Evolutionary conservation across 1,284 basidiomycete genomes (phyloP).

Genomic region (Marasmius sp.): DNA sequence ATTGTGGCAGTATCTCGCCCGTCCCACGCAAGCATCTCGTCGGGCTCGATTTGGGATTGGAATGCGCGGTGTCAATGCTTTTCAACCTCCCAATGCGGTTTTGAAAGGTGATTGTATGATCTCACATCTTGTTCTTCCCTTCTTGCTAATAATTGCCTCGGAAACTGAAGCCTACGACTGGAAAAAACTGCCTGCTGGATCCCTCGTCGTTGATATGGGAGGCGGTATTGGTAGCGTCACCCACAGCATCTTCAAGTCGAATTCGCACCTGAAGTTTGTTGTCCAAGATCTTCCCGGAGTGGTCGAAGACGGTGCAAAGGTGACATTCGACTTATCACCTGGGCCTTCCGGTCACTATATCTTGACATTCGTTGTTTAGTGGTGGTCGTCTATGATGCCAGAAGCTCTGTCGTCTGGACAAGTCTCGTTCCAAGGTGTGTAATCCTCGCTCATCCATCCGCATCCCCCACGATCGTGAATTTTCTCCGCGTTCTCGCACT

Average conservation of each 20-base stretch:
- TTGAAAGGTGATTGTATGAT: slow-evolving; percentile 24
- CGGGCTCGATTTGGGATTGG: slow-evolving; percentile 31
- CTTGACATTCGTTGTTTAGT: slow-evolving; percentile 16
- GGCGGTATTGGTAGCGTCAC: slow-evolving; percentile 38
- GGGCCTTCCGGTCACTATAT: neutral
- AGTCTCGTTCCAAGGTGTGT: slow-evolving; percentile 26
- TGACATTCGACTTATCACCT: slow-evolving; percentile 11
- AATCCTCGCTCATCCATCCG: too few relatives aligned
- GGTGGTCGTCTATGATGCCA: slow-evolving; percentile 29
- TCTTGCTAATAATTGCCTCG: neutral
- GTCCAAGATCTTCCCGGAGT: slow-evolving; percentile 37
- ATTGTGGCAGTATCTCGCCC: slow-evolving; percentile 29
- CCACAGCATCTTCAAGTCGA: slow-evolving; percentile 24
- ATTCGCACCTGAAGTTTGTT: slow-evolving; percentile 31
- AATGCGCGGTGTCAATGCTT: slow-evolving; percentile 30
- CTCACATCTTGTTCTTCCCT: neutral
- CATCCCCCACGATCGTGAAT: too few relatives aligned
- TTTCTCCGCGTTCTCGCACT: neutral
- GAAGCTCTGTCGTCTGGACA: slow-evolving; percentile 23
- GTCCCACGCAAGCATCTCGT: slow-evolving; percentile 26
- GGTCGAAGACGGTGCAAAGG: slow-evolving; percentile 28
- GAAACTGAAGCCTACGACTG: slow-evolving; percentile 32
- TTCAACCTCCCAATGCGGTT: slow-evolving; percentile 27
- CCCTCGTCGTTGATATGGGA: slow-evolving; percentile 42
- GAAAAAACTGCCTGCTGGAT: slow-evolving; percentile 25